Evolutionary conservation across 1,284 basidiomycete species (phyloP).

Genomic region (Mrakiaceae sp.): DNA sequence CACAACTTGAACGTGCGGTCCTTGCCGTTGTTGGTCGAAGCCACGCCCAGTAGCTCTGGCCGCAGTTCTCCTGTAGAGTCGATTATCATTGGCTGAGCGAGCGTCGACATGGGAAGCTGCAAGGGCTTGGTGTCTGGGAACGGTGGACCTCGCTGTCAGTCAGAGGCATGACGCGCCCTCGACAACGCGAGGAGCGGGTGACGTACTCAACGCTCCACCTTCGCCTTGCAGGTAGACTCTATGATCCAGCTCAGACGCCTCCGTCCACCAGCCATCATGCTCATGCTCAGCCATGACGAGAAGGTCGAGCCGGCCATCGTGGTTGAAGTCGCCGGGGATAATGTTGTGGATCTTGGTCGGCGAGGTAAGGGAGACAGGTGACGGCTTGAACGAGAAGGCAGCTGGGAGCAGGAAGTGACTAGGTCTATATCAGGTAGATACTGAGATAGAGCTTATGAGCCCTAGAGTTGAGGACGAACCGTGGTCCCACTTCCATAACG

Average conservation of each 20-base stretch:
- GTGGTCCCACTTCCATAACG: slow-evolving; percentile 74
- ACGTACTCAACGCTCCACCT: slow-evolving; percentile 57
- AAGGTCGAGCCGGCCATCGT: slow-evolving; percentile 79
- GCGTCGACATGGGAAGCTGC: slow-evolving; percentile 21
- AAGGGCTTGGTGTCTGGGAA: slow-evolving; percentile 19
- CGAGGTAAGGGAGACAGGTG: slow-evolving; percentile 25
- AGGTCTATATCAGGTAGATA: not conserved
- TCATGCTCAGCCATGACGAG: slow-evolving; percentile 61
- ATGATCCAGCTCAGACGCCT: slow-evolving; percentile 45
- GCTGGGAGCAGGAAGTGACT: slow-evolving; percentile 40
- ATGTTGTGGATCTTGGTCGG: slow-evolving; percentile 46
- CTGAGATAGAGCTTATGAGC: slow-evolving; percentile 38
- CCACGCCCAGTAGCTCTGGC: slow-evolving; percentile 72
- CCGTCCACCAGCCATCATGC: slow-evolving; percentile 37
- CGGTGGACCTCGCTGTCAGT: not conserved
- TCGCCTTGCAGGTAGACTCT: slow-evolving; percentile 53
- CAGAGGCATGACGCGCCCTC: not conserved
- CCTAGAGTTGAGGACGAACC: slow-evolving; percentile 21
- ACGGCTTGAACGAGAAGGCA: slow-evolving; percentile 34
- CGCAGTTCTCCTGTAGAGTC: slow-evolving; percentile 80
- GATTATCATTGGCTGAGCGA: slow-evolving; percentile 65
- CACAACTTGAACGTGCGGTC: slow-evolving; percentile 48
- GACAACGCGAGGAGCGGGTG: not conserved
- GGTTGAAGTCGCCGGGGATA: slow-evolving; percentile 84
- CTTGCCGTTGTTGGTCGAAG: slow-evolving; percentile 34